Evolutionary conservation across 805 yeast species (phyloP), one percentile per base, ranked within the genome.

Genomic region (Hanseniaspora osmophila): DNA sequence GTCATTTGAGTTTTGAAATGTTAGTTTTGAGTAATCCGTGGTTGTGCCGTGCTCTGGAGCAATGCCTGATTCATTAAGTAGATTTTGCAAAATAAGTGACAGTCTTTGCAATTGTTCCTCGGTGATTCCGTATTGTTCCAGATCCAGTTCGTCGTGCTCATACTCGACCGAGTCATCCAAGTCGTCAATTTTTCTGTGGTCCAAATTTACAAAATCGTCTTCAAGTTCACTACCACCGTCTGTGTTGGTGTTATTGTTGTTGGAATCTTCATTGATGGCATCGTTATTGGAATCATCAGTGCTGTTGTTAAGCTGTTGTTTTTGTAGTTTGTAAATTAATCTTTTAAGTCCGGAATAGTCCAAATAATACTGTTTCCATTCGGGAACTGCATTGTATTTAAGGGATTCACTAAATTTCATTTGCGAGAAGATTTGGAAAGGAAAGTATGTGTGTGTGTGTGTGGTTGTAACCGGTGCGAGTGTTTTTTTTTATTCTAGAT

Each of bases 351-450:
- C 68, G 7, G 75, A 73, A 56, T 80, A 80, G 56, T 84, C 80
- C 48, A 88, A 68, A 58, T 87, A 87, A 54, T 79, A 77, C 44
- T 75, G 78, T 58, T 80, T 83, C 96, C 96, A 87, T 55, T 82
- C 94, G 2, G 96, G 95, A 46, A 83, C 84, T 33, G 77, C 69
- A 47, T 80, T 80, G 43, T 79, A 80, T 51, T 71, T 73, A 47
- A 80, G 65, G 19, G 82, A 75, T 50, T 77, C 80, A 11, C 79
- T 80, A 57, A 80, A 80, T 63, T 80, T 80, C 88, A 80, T 80
- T n/a, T 15, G 18, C 15, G 18, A 37, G 18, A 9, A 9, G 18
- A n/a, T n/a, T n/a, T n/a, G n/a, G 18, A 37, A 13, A n/a, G 15
- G 18, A 37, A n/a, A 15, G 18, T 10, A 5, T n/a, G 18, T 37